Evolutionary conservation across 2,329 filamentous ascomycete species (phyloP).

Genomic region (Alternaria novae-zelandiae): DNA sequence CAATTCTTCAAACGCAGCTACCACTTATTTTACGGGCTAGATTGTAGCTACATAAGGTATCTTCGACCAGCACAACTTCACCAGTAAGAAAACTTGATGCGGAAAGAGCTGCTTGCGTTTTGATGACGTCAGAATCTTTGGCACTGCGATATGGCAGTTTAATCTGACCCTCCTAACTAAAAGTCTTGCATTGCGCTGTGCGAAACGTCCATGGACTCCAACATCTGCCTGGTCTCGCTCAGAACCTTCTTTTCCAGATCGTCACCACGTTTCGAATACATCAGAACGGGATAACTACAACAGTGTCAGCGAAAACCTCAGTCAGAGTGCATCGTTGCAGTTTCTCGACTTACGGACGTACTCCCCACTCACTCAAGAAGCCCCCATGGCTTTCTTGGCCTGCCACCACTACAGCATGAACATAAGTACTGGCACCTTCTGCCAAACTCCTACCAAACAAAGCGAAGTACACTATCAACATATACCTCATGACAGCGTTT

Average conservation of each 20-base stretch:
- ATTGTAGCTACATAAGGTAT: not conserved
- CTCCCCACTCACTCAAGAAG: slow-evolving; percentile 58
- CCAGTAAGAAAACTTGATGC: not conserved
- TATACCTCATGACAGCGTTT: not conserved
- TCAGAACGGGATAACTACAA: not conserved
- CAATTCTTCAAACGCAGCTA: not conserved
- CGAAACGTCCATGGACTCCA: not conserved
- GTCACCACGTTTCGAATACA: slow-evolving; percentile 1
- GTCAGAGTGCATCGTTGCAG: too few relatives aligned
- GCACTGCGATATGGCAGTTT: not conserved
- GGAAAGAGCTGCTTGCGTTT: not conserved
- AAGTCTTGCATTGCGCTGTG: not conserved
- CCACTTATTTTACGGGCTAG: not conserved
- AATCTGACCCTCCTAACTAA: not conserved
- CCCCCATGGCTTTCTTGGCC: slow-evolving; percentile 60
- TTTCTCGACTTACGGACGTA: slow-evolving; percentile 51
- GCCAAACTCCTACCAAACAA: slow-evolving; percentile 38
- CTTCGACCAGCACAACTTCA: not conserved
- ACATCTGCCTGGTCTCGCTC: not conserved
- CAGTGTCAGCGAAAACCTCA: not conserved
- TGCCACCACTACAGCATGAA: slow-evolving; percentile 56
- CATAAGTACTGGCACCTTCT: slow-evolving; percentile 55
- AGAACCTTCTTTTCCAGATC: not conserved
- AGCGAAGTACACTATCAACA: slow-evolving; percentile 34
- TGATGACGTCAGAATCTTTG: not conserved